Percentiles rank a stretch among this genome's conserved stretches.
Evolutionary conservation across 331 rosid species (phyloP).

Genomic region (Rosa hybrid): DNA sequence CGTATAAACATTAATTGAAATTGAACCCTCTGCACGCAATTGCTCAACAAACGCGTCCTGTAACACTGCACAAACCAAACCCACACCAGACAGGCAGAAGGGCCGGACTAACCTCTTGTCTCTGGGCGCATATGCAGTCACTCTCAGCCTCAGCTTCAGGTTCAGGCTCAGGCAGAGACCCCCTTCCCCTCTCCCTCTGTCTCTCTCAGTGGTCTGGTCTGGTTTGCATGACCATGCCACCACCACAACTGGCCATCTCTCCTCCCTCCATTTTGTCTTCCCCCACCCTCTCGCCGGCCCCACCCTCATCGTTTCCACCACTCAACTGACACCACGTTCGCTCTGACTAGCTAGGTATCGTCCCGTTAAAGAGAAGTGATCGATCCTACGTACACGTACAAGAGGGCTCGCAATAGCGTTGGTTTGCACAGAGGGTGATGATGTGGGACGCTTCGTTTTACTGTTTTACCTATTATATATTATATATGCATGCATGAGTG

Average conservation of each 20-base stretch:
- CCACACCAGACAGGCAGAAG: neutral
- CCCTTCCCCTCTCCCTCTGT: neutral
- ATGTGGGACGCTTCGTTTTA: neutral
- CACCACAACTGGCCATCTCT: neutral
- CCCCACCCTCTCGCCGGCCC: neutral
- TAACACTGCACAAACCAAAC: neutral
- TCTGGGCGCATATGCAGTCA: neutral
- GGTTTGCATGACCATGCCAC: neutral
- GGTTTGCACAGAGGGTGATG: neutral
- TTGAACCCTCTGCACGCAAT: constrained; percentile 54
- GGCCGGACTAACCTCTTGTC: neutral
- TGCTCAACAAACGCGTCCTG: constrained; percentile 17
- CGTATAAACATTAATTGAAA: constrained; percentile 32
- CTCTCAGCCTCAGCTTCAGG: neutral
- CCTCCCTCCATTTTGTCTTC: constrained; percentile 35
- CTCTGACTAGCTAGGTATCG: neutral
- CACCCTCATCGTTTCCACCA: neutral
- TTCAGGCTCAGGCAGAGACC: neutral
- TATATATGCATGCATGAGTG: neutral
- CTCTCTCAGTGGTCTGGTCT: neutral
- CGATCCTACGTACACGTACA: neutral
- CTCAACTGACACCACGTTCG: neutral
- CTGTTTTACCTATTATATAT: neutral
- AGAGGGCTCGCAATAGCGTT: neutral
- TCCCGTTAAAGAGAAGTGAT: constrained; percentile 8